phyloP scores from a whole-genome alignment of 768 basidiomycete species.

The Tricholoma matsutake region DNA sequence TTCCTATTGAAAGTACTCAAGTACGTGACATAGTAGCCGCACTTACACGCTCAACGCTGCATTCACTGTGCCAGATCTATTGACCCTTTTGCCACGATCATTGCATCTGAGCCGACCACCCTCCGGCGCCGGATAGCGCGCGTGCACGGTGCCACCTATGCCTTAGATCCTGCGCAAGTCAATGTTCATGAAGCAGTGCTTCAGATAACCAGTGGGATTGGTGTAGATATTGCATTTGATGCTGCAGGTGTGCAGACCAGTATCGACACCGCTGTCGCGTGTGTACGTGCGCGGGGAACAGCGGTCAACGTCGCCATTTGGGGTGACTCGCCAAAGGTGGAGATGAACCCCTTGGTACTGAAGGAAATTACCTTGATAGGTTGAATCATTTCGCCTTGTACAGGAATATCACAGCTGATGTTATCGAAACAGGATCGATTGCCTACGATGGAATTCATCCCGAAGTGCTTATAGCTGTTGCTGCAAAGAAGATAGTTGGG shows the following conservation, averaged over 20 bases:
- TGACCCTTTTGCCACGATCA: constrained; percentile 25
- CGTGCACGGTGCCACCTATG: constrained; percentile 35
- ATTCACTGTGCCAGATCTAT: constrained; percentile 19
- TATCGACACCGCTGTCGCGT: constrained; percentile 32
- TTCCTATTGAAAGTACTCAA: constrained; percentile 38
- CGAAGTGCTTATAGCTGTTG: constrained; percentile 37
- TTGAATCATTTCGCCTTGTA: constrained; percentile 10
- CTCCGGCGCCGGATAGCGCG: constrained; percentile 35
- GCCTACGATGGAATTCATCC: constrained; percentile 37
- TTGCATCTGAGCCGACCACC: constrained; percentile 40
- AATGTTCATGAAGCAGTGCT: constrained; percentile 26
- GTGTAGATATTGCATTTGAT: constrained; percentile 46
- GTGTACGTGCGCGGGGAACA: constrained; percentile 36
- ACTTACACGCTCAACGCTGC: not conserved
- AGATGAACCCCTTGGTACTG: constrained; percentile 33
- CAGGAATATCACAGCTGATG: not conserved
- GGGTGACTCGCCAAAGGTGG: constrained; percentile 32
- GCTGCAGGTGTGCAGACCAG: constrained; percentile 41
- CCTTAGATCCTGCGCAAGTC: constrained; percentile 31
- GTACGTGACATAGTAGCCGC: constrained; percentile 10
- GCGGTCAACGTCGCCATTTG: constrained; percentile 43
- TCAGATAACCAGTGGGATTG: constrained; percentile 27
- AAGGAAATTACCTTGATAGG: constrained; percentile 40
- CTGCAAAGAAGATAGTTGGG: constrained; percentile 33
- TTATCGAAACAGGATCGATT: constrained; percentile 25